Evolutionary conservation across 1,139 yeast species (phyloP).

Genomic region (Blastobotrys apis): DNA sequence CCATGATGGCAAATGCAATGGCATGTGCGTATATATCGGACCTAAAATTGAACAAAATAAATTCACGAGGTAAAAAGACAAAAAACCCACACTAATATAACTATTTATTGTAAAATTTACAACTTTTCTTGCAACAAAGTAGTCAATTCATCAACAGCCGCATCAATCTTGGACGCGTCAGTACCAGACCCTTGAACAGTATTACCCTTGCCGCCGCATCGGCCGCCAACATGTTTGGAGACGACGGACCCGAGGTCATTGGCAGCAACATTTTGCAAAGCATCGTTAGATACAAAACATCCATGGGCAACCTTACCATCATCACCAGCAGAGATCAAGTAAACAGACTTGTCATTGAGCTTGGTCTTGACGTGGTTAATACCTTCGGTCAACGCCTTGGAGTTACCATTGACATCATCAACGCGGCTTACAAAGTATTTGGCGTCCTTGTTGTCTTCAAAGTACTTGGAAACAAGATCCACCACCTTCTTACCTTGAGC

Average conservation of each 20-base stretch:
- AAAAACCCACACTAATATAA: not conserved
- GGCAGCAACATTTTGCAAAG: slow-evolving; percentile 71
- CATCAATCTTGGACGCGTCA: slow-evolving; percentile 60
- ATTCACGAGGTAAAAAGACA: slow-evolving; percentile 2
- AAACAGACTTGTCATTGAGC: slow-evolving; percentile 70
- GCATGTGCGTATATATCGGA: slow-evolving; percentile 23
- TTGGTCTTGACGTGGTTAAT: slow-evolving; percentile 78
- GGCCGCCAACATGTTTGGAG: slow-evolving; percentile 79
- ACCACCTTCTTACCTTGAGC: slow-evolving; percentile 78
- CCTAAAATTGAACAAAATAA: slow-evolving; percentile 7
- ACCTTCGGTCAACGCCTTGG: slow-evolving; percentile 93
- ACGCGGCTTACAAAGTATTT: slow-evolving; percentile 62
- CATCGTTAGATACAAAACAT: slow-evolving; percentile 73
- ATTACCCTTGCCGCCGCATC: slow-evolving; percentile 97
- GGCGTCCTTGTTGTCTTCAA: slow-evolving; percentile 46
- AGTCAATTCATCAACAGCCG: slow-evolving; percentile 68
- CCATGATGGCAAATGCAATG: slow-evolving; percentile 20
- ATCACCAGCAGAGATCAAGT: slow-evolving; percentile 70
- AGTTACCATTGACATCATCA: slow-evolving; percentile 64
- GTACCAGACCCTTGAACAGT: slow-evolving; percentile 97
- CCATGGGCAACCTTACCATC: slow-evolving; percentile 88
- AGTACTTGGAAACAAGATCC: slow-evolving; percentile 73
- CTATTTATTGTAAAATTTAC: slow-evolving; percentile 27
- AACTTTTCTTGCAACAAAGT: slow-evolving; percentile 41
- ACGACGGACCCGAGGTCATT: slow-evolving; percentile 70